Evolutionary conservation across 2,329 filamentous ascomycete genomes (phyloP).

Genomic region (Talaromyces funiculosus): DNA sequence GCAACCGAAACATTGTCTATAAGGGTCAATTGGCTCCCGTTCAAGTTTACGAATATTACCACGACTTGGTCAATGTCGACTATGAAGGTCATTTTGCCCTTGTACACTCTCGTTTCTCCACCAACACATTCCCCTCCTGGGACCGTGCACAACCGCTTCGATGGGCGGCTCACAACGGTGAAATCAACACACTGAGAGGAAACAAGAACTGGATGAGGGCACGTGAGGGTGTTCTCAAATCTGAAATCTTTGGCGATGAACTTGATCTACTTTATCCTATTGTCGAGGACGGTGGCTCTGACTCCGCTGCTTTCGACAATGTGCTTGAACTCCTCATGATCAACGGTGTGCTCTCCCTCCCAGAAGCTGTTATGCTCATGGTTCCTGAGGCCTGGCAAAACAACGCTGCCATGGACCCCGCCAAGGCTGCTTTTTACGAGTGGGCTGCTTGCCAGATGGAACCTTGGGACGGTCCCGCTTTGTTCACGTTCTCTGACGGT

Average conservation of each 20-base stretch:
- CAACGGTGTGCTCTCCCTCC: constrained; percentile 90
- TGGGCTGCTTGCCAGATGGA: constrained; percentile 99
- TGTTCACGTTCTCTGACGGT: constrained; percentile 95
- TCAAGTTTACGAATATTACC: constrained; percentile 97
- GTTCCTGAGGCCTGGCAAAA: constrained; percentile 97
- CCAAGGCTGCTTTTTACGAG: constrained; percentile 96
- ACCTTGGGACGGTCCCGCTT: constrained; percentile 92
- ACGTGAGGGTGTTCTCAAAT: constrained; percentile 90
- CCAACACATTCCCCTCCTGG: constrained; percentile 98
- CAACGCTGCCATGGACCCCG: constrained; percentile 83
- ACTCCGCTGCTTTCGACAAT: constrained; percentile 96
- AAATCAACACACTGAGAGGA: constrained; percentile 93
- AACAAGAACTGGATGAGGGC: constrained; percentile 99
- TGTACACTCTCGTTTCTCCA: constrained; percentile 95
- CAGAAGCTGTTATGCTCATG: constrained; percentile 98
- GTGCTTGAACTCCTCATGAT: constrained; percentile 90
- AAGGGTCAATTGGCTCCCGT: constrained; percentile 92
- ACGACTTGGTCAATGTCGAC: constrained; percentile 92
- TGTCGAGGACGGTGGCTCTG: constrained; percentile 92
- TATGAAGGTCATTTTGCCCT: constrained; percentile 96
- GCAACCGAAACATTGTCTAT: constrained; percentile 98
- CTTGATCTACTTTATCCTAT: constrained; percentile 88
- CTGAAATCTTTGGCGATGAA: constrained; percentile 85
- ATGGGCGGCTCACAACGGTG: constrained; percentile 97
- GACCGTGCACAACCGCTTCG: constrained; percentile 92